phyloP scores from a whole-genome alignment of 225 moss, liverwort and hornwort genomes.

The Physcomitrellopsis africana region DNA sequence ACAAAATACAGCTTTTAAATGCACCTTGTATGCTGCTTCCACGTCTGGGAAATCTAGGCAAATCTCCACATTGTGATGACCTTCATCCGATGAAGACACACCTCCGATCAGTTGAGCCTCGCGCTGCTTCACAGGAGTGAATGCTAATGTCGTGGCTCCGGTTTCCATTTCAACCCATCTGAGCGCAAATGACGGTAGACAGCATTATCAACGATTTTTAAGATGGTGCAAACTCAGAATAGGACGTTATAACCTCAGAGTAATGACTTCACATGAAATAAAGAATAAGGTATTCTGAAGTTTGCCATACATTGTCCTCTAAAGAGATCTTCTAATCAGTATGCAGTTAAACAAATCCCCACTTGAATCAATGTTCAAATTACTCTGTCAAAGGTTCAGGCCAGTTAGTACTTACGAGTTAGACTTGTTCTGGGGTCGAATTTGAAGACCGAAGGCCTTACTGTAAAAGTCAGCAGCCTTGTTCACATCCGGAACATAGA shows the following conservation, averaged over 20 bases:
- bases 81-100: constrained; percentile 36
- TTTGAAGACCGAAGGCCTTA: constrained; percentile 69
- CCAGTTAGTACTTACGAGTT: constrained; percentile 39
- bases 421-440: constrained; percentile 55
- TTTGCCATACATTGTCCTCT: background rate
- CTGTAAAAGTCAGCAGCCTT: constrained; percentile 72
- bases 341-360: background rate
- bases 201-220: background rate
- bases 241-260: background rate
- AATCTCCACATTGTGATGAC: constrained; percentile 61
- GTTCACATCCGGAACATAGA: constrained; percentile 71
- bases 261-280: background rate
- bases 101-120: constrained; percentile 74
- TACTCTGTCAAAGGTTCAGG: background rate
- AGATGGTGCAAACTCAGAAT: background rate
- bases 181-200: background rate
- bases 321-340: no score
- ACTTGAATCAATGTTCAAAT: background rate
- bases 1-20: background rate
- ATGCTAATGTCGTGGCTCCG: constrained; percentile 79
- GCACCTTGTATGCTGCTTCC: constrained; percentile 76
- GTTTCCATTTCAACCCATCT: constrained; percentile 90
- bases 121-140: constrained; percentile 70
- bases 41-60: constrained; percentile 67
- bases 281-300: background rate